These are phyloP conservation scores for Fusarium phyllophilum DNA, from an alignment of 2,329 filamentous ascomycete genomes.

Conservation along the genomic window DNA sequence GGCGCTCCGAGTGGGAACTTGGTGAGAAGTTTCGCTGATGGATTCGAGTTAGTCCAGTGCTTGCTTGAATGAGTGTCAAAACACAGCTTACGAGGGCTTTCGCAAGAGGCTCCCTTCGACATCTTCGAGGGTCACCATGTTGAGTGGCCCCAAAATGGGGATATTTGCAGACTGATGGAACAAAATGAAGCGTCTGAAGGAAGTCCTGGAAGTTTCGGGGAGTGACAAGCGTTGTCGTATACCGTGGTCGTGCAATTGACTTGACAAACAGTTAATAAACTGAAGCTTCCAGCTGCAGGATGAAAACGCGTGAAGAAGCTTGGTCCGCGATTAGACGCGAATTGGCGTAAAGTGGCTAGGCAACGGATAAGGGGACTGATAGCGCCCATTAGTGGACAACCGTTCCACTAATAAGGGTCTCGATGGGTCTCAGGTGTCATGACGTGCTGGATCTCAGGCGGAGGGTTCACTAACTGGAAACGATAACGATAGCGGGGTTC, in stretches of 20 bases:
- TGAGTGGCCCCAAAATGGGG: background rate
- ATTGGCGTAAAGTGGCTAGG: conserved; percentile 45
- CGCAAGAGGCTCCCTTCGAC: conserved; percentile 48
- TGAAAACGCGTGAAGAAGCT: conserved; percentile 37
- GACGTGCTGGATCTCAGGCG: conserved; percentile 34
- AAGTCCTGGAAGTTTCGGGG: background rate
- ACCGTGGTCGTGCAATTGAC: conserved; percentile 1
- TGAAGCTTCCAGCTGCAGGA: conserved; percentile 1
- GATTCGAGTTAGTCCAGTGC: background rate
- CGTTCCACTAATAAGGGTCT: background rate
- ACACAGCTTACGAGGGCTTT: conserved; percentile 46
- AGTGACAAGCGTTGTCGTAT: background rate
- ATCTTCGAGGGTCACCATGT: conserved; percentile 51
- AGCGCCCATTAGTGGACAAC: background rate
- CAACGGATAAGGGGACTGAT: conserved; percentile 15
- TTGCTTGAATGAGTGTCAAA: background rate
- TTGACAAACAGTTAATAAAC: background rate
- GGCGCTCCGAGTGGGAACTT: conserved; percentile 61
- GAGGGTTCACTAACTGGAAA: conserved; percentile 16
- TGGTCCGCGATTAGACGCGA: conserved; percentile 34
- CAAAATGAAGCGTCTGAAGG: background rate
- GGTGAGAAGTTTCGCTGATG: conserved; percentile 48
- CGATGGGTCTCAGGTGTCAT: conserved; percentile 5
- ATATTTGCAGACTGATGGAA: background rate
- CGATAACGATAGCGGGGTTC: conserved; percentile 25